Percentiles rank a stretch among this genome's conserved stretches.
Conservation (phyloP, 108 stramenopile genomes). For the Fragilaria crotonensis region DNA sequence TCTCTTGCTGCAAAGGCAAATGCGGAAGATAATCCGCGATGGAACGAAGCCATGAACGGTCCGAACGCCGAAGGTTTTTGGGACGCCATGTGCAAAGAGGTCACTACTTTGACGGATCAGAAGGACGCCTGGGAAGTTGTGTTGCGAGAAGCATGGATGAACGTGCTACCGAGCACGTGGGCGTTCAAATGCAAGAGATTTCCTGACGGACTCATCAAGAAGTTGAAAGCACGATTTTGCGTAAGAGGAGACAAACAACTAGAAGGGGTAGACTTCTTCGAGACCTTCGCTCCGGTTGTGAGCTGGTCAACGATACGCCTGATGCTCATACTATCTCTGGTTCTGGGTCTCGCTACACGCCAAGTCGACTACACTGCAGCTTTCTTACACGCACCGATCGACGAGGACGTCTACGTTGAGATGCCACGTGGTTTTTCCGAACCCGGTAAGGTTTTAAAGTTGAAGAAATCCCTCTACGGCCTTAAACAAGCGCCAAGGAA, state of each 20-base stretch:
- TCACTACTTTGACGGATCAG: slow-evolving; percentile 10
- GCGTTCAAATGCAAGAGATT: slow-evolving; percentile 17
- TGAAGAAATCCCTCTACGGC: slow-evolving; percentile 27
- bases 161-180: slow-evolving; percentile 17
- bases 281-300: slow-evolving; percentile 43
- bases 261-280: slow-evolving; percentile 38
- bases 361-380: slow-evolving; percentile 44
- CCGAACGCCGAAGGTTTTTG: slow-evolving; percentile 21
- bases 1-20: slow-evolving; percentile 22
- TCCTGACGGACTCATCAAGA: slow-evolving; percentile 16
- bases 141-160: slow-evolving; percentile 7
- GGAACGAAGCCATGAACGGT: slow-evolving; percentile 27
- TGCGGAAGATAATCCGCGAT: slow-evolving; percentile 28
- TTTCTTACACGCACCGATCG: slow-evolving; percentile 36
- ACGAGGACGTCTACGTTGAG: slow-evolving; percentile 22
- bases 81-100: slow-evolving; percentile 23
- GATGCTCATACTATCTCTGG: slow-evolving; percentile 10
- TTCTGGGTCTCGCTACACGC: slow-evolving; percentile 20
- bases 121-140: slow-evolving; percentile 20
- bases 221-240: slow-evolving; percentile 32
- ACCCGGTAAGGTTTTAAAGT: slow-evolving; percentile 19
- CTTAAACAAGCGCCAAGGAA: slow-evolving; percentile 17
- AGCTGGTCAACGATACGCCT: slow-evolving; percentile 37
- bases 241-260: slow-evolving; percentile 28
- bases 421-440: slow-evolving; percentile 27